Evolutionary conservation across 768 basidiomycete genomes (phyloP).

Genomic region (Trametes villosa): DNA sequence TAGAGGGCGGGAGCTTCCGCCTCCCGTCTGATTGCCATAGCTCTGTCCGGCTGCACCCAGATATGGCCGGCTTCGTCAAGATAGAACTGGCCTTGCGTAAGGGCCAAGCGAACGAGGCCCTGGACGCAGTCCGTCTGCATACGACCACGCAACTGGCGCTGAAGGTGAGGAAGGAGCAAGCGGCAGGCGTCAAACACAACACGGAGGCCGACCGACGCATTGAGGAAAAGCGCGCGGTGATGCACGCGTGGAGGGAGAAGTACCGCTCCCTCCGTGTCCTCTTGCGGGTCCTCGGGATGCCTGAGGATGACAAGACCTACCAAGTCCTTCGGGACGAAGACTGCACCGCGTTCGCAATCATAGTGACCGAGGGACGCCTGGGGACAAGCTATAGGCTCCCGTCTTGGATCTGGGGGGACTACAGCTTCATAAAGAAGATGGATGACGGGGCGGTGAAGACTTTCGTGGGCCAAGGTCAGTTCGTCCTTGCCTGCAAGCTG

Average conservation of each 20-base stretch:
- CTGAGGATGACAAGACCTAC: background rate
- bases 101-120: conserved; percentile 9
- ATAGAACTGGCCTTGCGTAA: background rate
- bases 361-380: background rate
- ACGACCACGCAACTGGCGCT: background rate
- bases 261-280: background rate
- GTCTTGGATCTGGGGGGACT: conserved; percentile 13
- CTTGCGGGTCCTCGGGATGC: background rate
- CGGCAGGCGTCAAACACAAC: background rate
- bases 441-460: background rate
- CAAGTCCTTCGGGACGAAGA: background rate
- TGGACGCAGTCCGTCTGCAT: conserved; percentile 10
- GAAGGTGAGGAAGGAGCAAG: background rate
- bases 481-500: too few species aligned
- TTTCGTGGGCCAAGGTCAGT: background rate
- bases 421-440: background rate
- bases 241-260: background rate
- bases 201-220: background rate
- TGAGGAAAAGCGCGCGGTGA: background rate
- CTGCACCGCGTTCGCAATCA: background rate
- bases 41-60: background rate
- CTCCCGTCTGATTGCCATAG: background rate
- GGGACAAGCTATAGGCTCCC: background rate
- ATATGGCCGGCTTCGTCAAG: background rate
- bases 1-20: background rate